Conservation (phyloP, 129 eudicot species). For the Dittrichia graveolens region DNA sequence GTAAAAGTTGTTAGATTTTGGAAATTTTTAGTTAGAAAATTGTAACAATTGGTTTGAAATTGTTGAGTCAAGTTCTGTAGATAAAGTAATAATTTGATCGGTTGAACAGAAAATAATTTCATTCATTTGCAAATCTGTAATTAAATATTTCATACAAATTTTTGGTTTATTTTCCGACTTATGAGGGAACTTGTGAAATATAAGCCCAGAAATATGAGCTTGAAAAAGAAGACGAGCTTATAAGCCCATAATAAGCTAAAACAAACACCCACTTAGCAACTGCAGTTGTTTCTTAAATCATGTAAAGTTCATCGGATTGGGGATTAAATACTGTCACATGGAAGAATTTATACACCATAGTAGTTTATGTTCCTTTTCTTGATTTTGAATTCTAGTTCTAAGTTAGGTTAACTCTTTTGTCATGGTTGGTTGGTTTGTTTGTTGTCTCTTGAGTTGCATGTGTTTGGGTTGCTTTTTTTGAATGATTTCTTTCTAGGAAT, state of each 20-base stretch:
- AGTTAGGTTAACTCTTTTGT: constrained; percentile 25
- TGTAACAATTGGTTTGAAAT: not conserved
- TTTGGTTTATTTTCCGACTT: too few species aligned
- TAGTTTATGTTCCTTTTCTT: constrained; percentile 9
- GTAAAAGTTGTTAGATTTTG: constrained; percentile 7
- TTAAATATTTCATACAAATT: too few species aligned
- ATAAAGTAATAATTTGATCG: not conserved
- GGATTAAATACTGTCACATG: not conserved
- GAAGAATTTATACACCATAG: not conserved
- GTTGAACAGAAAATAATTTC: not conserved
- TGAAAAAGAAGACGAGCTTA: too few species aligned
- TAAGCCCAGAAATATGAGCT: too few species aligned
- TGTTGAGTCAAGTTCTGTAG: not conserved
- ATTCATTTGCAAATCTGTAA: not conserved
- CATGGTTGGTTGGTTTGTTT: constrained; percentile 27
- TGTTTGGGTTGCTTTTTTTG: constrained; percentile 42
- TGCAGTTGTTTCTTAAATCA: not conserved
- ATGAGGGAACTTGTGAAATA: too few species aligned
- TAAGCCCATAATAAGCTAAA: too few species aligned
- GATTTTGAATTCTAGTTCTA: constrained; percentile 18
- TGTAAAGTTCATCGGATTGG: not conserved
- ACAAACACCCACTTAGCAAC: too few species aligned
- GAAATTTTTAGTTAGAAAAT: not conserved
- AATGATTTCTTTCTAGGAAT: constrained; percentile 36
- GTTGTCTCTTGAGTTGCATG: constrained; percentile 37